A percentile compares a stretch with the other conserved stretches of the same genome.
phyloP scores from a whole-genome alignment of 169 alveolate genomes.

The Ichthyophthirius multifiliis region DNA sequence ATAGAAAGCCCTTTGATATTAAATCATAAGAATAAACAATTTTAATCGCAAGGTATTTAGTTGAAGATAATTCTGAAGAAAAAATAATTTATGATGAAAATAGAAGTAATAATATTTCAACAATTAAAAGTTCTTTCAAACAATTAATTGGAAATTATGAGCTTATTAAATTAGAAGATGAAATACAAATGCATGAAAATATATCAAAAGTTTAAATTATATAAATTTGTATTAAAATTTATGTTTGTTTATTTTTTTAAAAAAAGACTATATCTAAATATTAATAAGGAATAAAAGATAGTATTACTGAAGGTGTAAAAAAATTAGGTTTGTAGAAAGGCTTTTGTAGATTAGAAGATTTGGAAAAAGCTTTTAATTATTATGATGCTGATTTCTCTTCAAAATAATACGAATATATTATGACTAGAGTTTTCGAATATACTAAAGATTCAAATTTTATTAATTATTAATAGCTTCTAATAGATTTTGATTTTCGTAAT shows the following conservation, averaged over 20 bases:
- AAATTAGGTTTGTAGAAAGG: neutral
- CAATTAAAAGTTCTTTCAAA: neutral
- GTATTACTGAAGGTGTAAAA: neutral
- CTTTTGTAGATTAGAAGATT: neutral
- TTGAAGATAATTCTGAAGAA: conserved; percentile 13
- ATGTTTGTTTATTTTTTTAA: neutral
- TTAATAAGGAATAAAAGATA: neutral
- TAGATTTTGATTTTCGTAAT: neutral
- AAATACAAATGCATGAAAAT: neutral
- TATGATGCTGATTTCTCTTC: conserved; percentile 4
- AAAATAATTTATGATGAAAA: neutral
- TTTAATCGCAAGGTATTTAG: neutral
- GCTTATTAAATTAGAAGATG: neutral
- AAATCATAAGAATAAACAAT: neutral
- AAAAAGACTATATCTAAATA: neutral
- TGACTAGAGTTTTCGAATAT: neutral
- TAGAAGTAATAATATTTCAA: neutral
- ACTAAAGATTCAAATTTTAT: neutral
- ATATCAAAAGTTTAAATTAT: neutral
- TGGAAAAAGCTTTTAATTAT: neutral
- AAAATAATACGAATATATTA: neutral
- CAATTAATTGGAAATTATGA: neutral
- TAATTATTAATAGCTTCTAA: neutral
- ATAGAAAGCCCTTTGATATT: conserved; percentile 8
- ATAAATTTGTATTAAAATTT: too few species aligned